Evolutionary conservation across 495 filamentous ascomycete genomes (phyloP).

Genomic region (Penicillium paradoxum): DNA sequence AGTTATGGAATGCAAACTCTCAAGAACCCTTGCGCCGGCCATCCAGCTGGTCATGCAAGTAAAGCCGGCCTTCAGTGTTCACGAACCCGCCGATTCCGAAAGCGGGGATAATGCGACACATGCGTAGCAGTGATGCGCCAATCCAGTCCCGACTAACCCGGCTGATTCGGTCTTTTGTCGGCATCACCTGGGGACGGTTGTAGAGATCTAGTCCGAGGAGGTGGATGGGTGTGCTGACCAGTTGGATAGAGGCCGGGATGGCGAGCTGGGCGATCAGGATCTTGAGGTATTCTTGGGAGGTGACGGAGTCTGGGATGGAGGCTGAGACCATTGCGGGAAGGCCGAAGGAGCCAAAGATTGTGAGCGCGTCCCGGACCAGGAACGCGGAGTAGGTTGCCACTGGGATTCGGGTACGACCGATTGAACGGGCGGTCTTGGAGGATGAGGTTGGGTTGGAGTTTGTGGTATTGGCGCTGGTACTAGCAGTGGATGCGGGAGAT

Average conservation of each 20-base stretch:
- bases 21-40: conserved; percentile 11
- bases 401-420: conserved; percentile 49
- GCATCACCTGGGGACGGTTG: conserved; percentile 51
- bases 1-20: not conserved
- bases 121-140: conserved; percentile 64
- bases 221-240: conserved; percentile 78
- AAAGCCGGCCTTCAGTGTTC: conserved; percentile 54
- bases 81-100: conserved; percentile 88
- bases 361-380: conserved; percentile 71
- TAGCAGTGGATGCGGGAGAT: not conserved
- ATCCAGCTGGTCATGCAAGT: conserved; percentile 29
- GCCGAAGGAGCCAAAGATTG: conserved; percentile 87
- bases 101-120: conserved; percentile 81
- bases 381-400: conserved; percentile 56
- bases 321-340: conserved; percentile 48
- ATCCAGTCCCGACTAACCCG: conserved; percentile 69
- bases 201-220: conserved; percentile 81
- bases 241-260: conserved; percentile 72
- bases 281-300: conserved; percentile 32
- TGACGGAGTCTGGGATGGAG: conserved; percentile 34
- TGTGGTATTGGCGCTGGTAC: conserved; percentile 25
- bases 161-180: conserved; percentile 50
- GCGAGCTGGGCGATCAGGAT: conserved; percentile 63
- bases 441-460: conserved; percentile 34
- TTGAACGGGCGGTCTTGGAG: conserved; percentile 23